Evolutionary conservation across 768 basidiomycete species (phyloP).

Genomic region (Boletus coccyginus): DNA sequence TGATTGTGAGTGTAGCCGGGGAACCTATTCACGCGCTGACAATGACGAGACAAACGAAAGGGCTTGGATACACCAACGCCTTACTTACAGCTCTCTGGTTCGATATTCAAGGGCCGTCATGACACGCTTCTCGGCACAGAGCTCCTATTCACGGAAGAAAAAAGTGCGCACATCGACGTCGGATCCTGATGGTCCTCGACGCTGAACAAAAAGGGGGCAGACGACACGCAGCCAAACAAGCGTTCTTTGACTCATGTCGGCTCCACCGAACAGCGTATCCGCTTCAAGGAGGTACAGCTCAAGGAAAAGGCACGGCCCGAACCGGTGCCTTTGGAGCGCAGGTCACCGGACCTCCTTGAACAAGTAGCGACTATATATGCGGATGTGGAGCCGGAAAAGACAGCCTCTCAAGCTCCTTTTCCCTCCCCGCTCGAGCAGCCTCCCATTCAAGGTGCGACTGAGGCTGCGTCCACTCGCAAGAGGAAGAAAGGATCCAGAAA

Average conservation of each 20-base stretch:
- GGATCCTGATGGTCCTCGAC: background rate
- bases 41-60: conserved; percentile 32
- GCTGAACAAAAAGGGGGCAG: conserved; percentile 23
- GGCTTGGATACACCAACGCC: conserved; percentile 78
- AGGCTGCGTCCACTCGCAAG: conserved; percentile 7
- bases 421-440: background rate
- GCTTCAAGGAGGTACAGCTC: conserved; percentile 71
- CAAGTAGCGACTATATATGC: conserved; percentile 20
- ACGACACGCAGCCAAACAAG: conserved; percentile 46
- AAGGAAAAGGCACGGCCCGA: conserved; percentile 37
- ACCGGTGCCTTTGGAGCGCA: conserved; percentile 3
- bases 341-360: conserved; percentile 12
- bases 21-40: background rate
- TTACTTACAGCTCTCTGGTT: conserved; percentile 73
- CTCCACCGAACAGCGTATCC: conserved; percentile 65
- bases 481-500: conserved; percentile 18
- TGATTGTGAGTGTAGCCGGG: conserved; percentile 55
- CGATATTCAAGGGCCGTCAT: conserved; percentile 68
- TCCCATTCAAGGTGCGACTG: background rate
- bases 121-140: conserved; percentile 72
- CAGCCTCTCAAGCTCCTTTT: background rate
- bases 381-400: conserved; percentile 10
- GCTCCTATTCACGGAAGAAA: conserved; percentile 68
- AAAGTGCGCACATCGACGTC: conserved; percentile 40
- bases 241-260: conserved; percentile 53